Conservation (phyloP, 2,329 filamentous ascomycete species). For the Diaporthe humulicola region DNA sequence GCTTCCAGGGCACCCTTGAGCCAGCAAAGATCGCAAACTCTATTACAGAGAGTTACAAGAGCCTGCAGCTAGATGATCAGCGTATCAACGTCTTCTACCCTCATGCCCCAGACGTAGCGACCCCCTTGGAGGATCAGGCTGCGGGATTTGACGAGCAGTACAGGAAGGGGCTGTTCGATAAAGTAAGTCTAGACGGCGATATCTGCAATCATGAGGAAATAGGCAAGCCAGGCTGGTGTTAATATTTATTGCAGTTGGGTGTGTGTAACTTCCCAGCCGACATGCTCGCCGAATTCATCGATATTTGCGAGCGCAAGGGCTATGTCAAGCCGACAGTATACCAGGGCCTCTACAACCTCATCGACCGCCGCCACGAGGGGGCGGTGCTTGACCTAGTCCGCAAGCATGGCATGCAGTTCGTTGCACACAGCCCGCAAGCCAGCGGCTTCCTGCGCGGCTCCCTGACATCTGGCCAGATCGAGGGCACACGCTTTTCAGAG, state of each 20-base stretch:
- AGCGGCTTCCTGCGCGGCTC: conserved; percentile 7
- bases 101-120: not conserved
- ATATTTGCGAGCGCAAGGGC: conserved; percentile 44
- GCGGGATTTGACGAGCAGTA: not conserved
- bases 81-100: not conserved
- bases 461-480: not conserved
- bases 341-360: not conserved
- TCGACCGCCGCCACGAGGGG: not conserved
- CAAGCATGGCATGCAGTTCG: not conserved
- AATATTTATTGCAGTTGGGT: not conserved
- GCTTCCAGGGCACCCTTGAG: not conserved
- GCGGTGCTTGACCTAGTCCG: not conserved
- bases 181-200: not conserved
- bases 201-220: not conserved
- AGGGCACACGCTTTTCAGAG: not conserved
- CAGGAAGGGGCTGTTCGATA: not conserved
- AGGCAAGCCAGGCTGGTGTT: not conserved
- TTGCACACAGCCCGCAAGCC: not conserved
- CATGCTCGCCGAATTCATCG: conserved; percentile 53
- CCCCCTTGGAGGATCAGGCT: not conserved
- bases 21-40: not conserved
- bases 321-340: not conserved
- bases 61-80: not conserved
- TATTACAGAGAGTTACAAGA: not conserved
- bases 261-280: not conserved